Base-by-base conservation (phyloP, 805 yeast genomes). In the Candida saitoana region DNA sequence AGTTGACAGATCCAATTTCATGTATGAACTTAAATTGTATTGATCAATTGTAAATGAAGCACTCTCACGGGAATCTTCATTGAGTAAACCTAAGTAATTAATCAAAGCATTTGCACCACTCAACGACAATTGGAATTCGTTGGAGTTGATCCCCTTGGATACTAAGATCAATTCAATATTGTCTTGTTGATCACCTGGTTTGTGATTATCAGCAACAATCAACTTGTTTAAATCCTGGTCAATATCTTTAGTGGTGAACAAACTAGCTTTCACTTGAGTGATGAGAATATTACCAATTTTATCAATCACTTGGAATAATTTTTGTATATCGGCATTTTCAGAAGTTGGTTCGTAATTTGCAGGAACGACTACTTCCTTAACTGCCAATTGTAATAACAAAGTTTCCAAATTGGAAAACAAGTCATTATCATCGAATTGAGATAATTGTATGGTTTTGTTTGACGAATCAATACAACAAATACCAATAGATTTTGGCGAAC, bases 1-100 rank as follows among this genome's bases (percentile, higher is more conserved):
- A 0, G 98, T 96, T 1, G 97, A 81, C 4, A 91, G 79, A 57
- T 93, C 99, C 38, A 93, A 73, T 55, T 87, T 85, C 95, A 93
- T 87, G 60, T 73, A 90, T 49, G 84, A 81, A n/a, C 78, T 69
- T 38, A 91, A 70, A 44, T 82, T 81, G 60, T 90, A 91, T 49
- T 76, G 75, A 20, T 75, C 75, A 18, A 93, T 63, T 16, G 74
- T 63, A 50, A 73, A 80, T 12, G 71, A 61, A 14, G 84, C 85
- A 31, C 73, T 66, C 44, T 77, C 74, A 16, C 30, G 14, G 6
- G 76, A 58, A 41, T 77, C 75, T 42, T 80, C 80, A 6, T 73
- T 63, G 55, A 87, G 63, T 24, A 90, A 62, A 25, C 79, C 80
- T 43, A 93, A 67, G 57, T 90, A 88, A 14, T 67, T 67, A 11